These are phyloP conservation scores for Apium graveolens DNA, from an alignment of 129 eudicot genomes.

Conservation along the genomic window DNA sequence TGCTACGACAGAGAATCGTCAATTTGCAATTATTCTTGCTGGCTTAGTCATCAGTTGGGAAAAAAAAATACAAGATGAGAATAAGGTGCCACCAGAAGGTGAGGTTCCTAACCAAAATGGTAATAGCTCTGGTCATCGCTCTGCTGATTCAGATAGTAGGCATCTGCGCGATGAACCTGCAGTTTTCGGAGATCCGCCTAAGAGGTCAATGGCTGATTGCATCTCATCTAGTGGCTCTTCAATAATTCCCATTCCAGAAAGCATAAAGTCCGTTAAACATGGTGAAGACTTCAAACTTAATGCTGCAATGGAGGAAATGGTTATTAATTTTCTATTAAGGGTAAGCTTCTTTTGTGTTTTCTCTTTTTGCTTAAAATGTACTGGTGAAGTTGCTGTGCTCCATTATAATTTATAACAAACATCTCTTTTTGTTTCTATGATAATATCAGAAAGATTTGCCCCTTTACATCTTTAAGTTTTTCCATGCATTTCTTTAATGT, in stretches of 20 bases:
- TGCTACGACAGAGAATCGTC: conserved; percentile 46
- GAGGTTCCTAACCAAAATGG: conserved; percentile 42
- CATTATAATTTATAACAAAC: not conserved
- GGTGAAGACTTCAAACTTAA: conserved; percentile 93
- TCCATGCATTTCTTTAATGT: not conserved
- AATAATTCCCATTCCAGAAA: conserved; percentile 68
- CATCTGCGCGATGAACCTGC: conserved; percentile 50
- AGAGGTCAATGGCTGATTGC: conserved; percentile 73
- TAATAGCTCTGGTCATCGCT: conserved; percentile 35
- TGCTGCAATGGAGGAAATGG: conserved; percentile 99
- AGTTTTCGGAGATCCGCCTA: conserved; percentile 63
- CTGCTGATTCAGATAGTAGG: conserved; percentile 42
- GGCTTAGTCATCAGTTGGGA: conserved; percentile 65
- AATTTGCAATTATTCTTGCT: conserved; percentile 60
- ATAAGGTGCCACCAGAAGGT: conserved; percentile 15
- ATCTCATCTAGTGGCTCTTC: conserved; percentile 87
- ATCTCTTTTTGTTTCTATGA: not conserved
- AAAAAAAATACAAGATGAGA: conserved; percentile 39
- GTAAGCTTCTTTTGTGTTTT: conserved; percentile 27
- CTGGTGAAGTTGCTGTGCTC: not conserved
- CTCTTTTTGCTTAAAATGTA: conserved; percentile 4
- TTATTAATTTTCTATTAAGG: conserved; percentile 81
- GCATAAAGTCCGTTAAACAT: conserved; percentile 72
- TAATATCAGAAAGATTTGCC: not conserved
- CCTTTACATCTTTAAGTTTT: not conserved